Percentiles rank a stretch among this genome's conserved stretches.
Conservation (phyloP, 2,329 filamentous ascomycete species). For the Venturia nashicola region DNA sequence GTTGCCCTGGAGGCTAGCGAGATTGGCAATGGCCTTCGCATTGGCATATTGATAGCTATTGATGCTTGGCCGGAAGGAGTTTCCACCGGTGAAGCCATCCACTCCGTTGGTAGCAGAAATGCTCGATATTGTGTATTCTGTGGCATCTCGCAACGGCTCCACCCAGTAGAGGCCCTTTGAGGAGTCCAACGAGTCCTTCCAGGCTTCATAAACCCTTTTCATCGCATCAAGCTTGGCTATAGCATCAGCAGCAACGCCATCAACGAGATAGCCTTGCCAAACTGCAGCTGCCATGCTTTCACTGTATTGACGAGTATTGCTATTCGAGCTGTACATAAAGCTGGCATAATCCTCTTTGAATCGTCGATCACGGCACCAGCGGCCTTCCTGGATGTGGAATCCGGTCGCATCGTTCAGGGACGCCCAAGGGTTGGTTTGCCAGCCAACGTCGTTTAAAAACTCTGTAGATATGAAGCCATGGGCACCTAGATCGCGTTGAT, state of each 20-base stretch:
- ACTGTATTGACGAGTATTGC: constrained; percentile 31
- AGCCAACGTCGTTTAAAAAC: constrained; percentile 32
- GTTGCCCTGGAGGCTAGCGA: constrained; percentile 23
- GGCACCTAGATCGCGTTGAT: constrained; percentile 31
- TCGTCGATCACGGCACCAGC: constrained; percentile 32
- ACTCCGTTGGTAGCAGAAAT: constrained; percentile 29
- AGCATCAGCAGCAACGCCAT: constrained; percentile 24
- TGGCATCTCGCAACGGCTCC: constrained; percentile 31
- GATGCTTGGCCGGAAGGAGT: constrained; percentile 31
- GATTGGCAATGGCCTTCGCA: constrained; percentile 27
- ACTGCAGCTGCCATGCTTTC: constrained; percentile 31
- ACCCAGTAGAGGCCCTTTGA: constrained; percentile 31
- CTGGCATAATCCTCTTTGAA: constrained; percentile 32
- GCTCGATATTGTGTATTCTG: constrained; percentile 33
- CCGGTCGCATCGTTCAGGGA: constrained; percentile 32
- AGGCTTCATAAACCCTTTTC: constrained; percentile 26
- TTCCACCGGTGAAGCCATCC: constrained; percentile 29
- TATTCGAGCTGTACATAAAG: constrained; percentile 27
- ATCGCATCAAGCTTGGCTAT: constrained; percentile 23
- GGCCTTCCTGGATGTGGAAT: constrained; percentile 31
- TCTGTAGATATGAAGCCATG: constrained; percentile 33
- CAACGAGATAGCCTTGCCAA: constrained; percentile 29
- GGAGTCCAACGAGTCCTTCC: constrained; percentile 26
- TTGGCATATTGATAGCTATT: constrained; percentile 34
- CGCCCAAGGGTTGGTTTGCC: constrained; percentile 30